Percentiles rank a stretch among this genome's conserved stretches.
These are phyloP conservation scores for Heritiera littoralis DNA, from an alignment of 345 rosid genomes.

Conservation along the genomic window DNA sequence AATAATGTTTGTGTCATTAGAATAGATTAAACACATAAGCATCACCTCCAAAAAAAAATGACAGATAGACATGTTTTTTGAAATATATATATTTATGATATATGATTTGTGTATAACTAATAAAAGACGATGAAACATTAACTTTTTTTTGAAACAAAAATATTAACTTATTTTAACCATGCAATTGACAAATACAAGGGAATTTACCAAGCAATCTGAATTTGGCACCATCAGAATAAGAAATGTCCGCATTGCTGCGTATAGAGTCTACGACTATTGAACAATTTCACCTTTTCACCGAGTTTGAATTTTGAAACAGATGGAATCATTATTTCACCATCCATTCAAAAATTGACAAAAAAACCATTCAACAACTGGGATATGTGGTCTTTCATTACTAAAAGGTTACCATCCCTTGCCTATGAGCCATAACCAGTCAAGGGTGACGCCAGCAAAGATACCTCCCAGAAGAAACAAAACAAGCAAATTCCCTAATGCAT, in stretches of 20 bases:
- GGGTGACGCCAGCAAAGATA: slow-evolving; percentile 52
- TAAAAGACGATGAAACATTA: not conserved
- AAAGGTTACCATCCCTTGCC: slow-evolving; percentile 60
- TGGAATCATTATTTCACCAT: not conserved
- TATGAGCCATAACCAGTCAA: slow-evolving; percentile 70
- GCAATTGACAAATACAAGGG: not conserved
- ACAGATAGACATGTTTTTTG: too few species aligned
- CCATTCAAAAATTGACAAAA: not conserved
- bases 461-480: slow-evolving; percentile 58
- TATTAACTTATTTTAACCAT: not conserved
- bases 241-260: not conserved
- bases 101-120: not conserved
- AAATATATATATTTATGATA: too few species aligned
- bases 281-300: not conserved
- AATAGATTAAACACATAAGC: too few species aligned
- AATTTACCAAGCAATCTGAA: not conserved
- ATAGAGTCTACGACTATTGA: not conserved
- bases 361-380: too few species aligned
- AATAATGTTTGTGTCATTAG: too few species aligned
- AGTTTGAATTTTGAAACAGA: not conserved
- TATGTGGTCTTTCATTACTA: not conserved
- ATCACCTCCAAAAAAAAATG: too few species aligned
- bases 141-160: too few species aligned
- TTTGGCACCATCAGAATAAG: too few species aligned
- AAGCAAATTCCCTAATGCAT: slow-evolving; percentile 67